phyloP scores from a whole-genome alignment of 345 rosid species.

The Corymbia maculata region DNA sequence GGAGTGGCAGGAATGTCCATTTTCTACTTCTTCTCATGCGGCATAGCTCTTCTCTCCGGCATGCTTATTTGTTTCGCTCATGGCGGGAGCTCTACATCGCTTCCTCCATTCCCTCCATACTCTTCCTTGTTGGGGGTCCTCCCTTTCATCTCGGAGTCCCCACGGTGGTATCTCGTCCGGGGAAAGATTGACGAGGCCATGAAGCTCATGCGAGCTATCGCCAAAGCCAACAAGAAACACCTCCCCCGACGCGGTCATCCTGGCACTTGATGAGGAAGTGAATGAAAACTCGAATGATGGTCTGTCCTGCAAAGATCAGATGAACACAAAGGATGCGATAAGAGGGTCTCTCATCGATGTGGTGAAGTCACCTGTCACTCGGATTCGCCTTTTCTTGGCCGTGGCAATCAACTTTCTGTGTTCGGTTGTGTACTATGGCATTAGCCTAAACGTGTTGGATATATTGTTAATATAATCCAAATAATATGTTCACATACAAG shows the following conservation, averaged over 20 bases:
- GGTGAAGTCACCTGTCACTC: conserved; percentile 42
- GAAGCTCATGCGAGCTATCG: conserved; percentile 56
- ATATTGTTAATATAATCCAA: too few relatives aligned
- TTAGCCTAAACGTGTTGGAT: conserved; percentile 81
- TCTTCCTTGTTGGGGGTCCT: conserved; percentile 55
- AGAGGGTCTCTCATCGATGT: conserved; percentile 64
- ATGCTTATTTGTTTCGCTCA: conserved; percentile 51
- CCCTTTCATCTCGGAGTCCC: conserved; percentile 75
- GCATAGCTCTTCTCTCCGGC: conserved; percentile 60
- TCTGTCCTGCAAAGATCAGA: neutral
- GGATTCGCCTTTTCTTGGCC: conserved; percentile 42
- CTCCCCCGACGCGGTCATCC: conserved; percentile 54
- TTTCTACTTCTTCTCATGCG: conserved; percentile 82
- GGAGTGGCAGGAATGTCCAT: conserved; percentile 90
- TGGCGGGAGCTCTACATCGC: conserved; percentile 70
- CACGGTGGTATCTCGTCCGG: conserved; percentile 87
- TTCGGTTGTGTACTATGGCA: conserved; percentile 75
- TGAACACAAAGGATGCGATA: conserved; percentile 16
- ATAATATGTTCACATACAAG: too few relatives aligned
- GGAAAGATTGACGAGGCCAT: conserved; percentile 58
- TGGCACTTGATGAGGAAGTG: conserved; percentile 58
- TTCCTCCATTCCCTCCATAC: conserved; percentile 61
- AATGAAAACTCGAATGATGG: neutral
- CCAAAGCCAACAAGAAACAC: conserved; percentile 38
- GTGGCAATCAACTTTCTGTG: conserved; percentile 58